Evolutionary conservation across 2,329 filamentous ascomycete species (phyloP).

Genomic region (Xylaria sp.): DNA sequence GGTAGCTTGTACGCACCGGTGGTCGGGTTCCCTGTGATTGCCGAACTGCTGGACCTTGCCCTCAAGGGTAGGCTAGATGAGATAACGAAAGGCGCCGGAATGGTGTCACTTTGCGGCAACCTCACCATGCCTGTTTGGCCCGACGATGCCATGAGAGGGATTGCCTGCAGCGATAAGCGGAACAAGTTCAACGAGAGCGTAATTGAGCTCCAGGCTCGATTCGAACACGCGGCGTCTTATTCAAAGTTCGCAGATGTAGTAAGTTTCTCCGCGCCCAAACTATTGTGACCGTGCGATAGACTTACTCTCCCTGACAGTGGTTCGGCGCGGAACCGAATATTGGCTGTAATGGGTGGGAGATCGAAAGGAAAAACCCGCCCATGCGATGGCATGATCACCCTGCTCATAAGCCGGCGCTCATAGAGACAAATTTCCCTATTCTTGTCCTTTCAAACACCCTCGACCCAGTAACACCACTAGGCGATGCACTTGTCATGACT

Average conservation of each 20-base stretch:
- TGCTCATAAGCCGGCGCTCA: slow-evolving; percentile 45
- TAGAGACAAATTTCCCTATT: slow-evolving; percentile 62
- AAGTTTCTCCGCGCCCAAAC: slow-evolving; percentile 31
- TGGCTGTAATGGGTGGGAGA: slow-evolving; percentile 50
- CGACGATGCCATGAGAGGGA: slow-evolving; percentile 44
- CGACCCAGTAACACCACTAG: slow-evolving; percentile 68
- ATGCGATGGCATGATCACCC: slow-evolving; percentile 48
- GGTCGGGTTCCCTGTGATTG: slow-evolving; percentile 48
- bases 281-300: background rate
- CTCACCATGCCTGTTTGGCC: slow-evolving; percentile 42
- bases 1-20: slow-evolving; percentile 50
- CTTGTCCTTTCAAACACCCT: slow-evolving; percentile 66
- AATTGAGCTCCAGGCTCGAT: slow-evolving; percentile 43
- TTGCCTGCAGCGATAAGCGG: slow-evolving; percentile 52
- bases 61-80: slow-evolving; percentile 40
- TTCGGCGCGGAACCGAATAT: slow-evolving; percentile 47
- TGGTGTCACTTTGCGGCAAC: slow-evolving; percentile 40
- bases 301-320: slow-evolving; percentile 41
- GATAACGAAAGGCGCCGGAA: slow-evolving; percentile 19
- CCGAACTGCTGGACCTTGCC: slow-evolving; percentile 48
- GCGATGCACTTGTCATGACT: slow-evolving; percentile 55
- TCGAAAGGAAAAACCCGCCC: slow-evolving; percentile 47
- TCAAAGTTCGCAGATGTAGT: slow-evolving; percentile 53
- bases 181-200: slow-evolving; percentile 49
- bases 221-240: slow-evolving; percentile 45